Evolutionary conservation across 176 grass and related monocot genomes (phyloP).

Genomic region (Carex cristatella): DNA sequence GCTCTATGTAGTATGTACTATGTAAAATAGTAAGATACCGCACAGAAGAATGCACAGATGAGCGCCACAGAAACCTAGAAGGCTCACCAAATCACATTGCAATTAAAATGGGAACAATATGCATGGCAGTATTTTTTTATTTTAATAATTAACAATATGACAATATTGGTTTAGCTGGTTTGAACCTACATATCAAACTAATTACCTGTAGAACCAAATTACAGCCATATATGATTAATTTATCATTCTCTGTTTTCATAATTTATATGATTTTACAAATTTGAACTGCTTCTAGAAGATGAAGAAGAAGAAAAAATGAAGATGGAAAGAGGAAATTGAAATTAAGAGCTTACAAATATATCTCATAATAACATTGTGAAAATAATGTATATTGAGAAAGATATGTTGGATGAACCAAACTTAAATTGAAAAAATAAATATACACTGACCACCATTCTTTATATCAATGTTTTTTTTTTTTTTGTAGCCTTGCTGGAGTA

Average conservation of each 20-base stretch:
- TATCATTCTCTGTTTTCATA: not conserved
- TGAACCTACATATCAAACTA: not conserved
- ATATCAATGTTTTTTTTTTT: not conserved
- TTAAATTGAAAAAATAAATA: not conserved
- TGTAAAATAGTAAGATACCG: not conserved
- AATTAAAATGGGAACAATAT: not conserved
- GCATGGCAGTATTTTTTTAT: not conserved
- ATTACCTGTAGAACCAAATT: not conserved
- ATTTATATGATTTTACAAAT: not conserved
- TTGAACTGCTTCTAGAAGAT: not conserved
- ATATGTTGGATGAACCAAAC: not conserved
- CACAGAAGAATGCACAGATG: not conserved
- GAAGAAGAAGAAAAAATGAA: not conserved
- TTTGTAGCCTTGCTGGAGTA: too few species aligned
- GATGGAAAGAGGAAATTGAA: not conserved
- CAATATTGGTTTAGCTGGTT: not conserved
- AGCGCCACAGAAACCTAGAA: not conserved
- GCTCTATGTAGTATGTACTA: not conserved
- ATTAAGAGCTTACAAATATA: not conserved
- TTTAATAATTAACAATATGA: not conserved
- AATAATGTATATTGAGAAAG: not conserved
- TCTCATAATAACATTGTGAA: not conserved
- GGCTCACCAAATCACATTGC: constrained; percentile 11
- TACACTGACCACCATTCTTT: not conserved
- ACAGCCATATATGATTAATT: not conserved